Conservation (phyloP, 202 grass and related monocot species). For the Sporobolus alterniflorus region DNA sequence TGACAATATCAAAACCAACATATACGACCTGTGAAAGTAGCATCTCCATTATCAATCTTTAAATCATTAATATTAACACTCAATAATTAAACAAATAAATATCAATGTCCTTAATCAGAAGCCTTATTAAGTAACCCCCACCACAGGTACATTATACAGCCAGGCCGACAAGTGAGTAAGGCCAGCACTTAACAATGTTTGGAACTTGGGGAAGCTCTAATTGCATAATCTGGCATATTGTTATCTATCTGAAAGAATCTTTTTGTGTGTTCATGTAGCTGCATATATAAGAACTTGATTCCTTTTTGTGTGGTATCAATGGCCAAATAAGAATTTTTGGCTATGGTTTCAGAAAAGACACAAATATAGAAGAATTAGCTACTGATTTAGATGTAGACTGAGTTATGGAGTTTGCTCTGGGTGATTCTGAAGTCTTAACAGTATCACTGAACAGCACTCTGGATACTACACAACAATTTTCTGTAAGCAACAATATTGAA, state of each 20-base stretch:
- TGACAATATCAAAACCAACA: slow-evolving; percentile 93
- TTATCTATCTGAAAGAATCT: slow-evolving; percentile 17
- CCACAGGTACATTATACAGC: background rate
- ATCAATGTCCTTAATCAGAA: slow-evolving; percentile 18
- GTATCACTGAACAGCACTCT: background rate
- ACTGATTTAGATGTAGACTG: background rate
- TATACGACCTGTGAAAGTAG: slow-evolving; percentile 83
- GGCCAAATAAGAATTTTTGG: background rate
- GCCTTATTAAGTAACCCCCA: background rate
- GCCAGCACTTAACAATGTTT: background rate
- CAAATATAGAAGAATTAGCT: slow-evolving; percentile 13
- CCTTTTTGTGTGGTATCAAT: background rate
- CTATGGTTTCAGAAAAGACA: background rate
- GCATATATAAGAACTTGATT: background rate
- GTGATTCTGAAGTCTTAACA: slow-evolving; percentile 14
- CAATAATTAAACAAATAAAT: slow-evolving; percentile 10
- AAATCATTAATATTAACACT: slow-evolving; percentile 33
- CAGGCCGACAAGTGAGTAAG: background rate
- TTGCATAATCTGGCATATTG: background rate
- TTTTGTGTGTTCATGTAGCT: background rate
- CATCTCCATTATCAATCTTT: slow-evolving; percentile 33
- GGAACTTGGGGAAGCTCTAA: slow-evolving; percentile 5
- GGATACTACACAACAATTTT: slow-evolving; percentile 8
- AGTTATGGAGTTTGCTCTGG: background rate
- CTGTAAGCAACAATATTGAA: slow-evolving; percentile 3